Percentiles rank a stretch among this genome's conserved stretches.
Evolutionary conservation across 1,139 yeast species (phyloP).

Genomic region (Blastobotrys aristatus): DNA sequence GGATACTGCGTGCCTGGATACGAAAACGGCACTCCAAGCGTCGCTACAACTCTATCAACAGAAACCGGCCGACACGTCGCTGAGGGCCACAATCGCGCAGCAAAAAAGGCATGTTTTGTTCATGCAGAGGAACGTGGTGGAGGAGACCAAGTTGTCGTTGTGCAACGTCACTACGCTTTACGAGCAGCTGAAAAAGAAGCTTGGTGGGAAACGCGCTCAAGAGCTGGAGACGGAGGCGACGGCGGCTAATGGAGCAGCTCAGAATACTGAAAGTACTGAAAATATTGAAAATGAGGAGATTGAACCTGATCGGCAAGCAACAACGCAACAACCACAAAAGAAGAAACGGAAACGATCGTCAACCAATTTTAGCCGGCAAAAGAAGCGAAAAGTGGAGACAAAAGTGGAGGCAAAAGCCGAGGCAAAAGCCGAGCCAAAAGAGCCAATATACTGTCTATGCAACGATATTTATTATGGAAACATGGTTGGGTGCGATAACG

Average conservation of each 20-base stretch:
- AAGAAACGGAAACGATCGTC: background rate
- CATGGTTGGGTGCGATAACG: conserved; percentile 87
- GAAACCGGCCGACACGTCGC: conserved; percentile 4
- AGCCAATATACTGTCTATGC: conserved; percentile 59
- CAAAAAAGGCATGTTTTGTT: background rate
- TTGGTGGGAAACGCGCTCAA: background rate
- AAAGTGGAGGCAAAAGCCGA: too few species aligned
- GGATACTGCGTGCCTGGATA: conserved; percentile 1
- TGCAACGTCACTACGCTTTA: conserved; percentile 2
- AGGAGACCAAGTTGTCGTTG: conserved; percentile 7
- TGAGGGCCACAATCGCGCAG: background rate
- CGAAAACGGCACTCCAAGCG: background rate
- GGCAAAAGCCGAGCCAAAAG: background rate
- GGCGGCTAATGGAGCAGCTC: background rate
- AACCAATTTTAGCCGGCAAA: background rate
- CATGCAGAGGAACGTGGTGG: conserved; percentile 9
- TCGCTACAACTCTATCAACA: conserved; percentile 10
- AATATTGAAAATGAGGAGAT: background rate
- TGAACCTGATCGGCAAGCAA: background rate
- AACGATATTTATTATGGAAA: conserved; percentile 77
- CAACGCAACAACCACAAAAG: background rate
- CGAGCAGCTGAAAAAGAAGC: background rate
- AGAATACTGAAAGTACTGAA: background rate
- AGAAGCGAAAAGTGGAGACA: background rate
- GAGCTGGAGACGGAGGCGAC: background rate